phyloP scores from a whole-genome alignment of 805 yeast genomes.

The Candida piceae region DNA sequence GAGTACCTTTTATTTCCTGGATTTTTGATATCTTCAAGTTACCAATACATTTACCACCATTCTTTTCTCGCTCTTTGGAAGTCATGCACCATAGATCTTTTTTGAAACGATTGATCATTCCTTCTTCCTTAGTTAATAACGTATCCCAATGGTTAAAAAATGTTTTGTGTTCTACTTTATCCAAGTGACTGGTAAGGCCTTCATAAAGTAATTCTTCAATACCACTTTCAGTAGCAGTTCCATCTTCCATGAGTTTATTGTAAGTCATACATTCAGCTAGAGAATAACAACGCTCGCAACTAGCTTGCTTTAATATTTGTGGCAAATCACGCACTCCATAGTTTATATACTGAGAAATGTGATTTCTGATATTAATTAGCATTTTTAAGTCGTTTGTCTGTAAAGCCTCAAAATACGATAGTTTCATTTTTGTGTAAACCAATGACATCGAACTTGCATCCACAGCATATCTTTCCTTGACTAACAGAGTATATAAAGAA shows the following conservation, averaged over 20 bases:
- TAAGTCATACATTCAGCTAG: conserved; percentile 59
- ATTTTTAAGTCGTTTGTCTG: conserved; percentile 55
- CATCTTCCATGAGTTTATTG: conserved; percentile 55
- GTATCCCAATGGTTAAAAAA: conserved; percentile 74
- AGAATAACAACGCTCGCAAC: conserved; percentile 59
- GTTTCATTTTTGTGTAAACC: conserved; percentile 65
- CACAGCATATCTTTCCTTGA: conserved; percentile 74
- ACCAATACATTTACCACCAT: conserved; percentile 56
- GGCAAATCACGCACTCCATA: conserved; percentile 51
- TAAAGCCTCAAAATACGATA: conserved; percentile 36
- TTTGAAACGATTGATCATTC: conserved; percentile 43
- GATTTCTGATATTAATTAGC: conserved; percentile 68
- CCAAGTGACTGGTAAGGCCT: conserved; percentile 45
- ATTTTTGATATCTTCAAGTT: conserved; percentile 38
- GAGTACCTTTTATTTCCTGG: conserved; percentile 16
- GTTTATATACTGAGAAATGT: conserved; percentile 53
- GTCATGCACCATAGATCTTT: conserved; percentile 68
- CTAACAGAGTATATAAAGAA: conserved; percentile 68
- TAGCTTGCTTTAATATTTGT: conserved; percentile 42
- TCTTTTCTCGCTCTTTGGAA: conserved; percentile 51
- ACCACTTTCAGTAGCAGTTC: conserved; percentile 50
- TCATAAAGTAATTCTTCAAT: conserved; percentile 44
- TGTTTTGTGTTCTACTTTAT: conserved; percentile 34
- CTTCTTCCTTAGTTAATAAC: conserved; percentile 69
- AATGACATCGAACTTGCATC: conserved; percentile 61